Base-by-base conservation (phyloP, 2,329 filamentous ascomycete genomes). In the Clonostachys rhizophaga region DNA sequence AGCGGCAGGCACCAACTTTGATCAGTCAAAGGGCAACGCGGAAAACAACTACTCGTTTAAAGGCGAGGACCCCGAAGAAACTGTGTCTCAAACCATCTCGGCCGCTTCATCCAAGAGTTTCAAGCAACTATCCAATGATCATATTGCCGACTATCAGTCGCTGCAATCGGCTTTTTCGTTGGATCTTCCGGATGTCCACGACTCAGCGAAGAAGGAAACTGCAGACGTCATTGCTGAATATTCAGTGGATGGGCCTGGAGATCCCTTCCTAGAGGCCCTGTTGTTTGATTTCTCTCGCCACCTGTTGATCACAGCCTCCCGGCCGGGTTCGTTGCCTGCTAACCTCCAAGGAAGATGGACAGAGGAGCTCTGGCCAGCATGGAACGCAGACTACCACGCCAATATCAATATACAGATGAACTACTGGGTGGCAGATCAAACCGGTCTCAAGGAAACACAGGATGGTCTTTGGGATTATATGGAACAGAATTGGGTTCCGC, bases 371-470 rank as follows among this genome's bases (percentile, higher is more conserved):
- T 59, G 49, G 47, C 52, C 62, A 17, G 51, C 56, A 24, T 54
- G 79, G 79, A 68, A 70, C 12, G 71, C 66, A 3, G 78, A 83
- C 52, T 83, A 81, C 47, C 78, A 81, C 45, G 66, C 71, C 37
- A 78, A 83, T 50, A 81, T 83, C 54, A 83, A 83, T 48, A 48
- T 82, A 1, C 76, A 83, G 52, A 83, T 82, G 79, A 83, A 82
- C 49, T 72, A 82, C 53, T 83, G 79, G 79, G 65, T 63, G 2
- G 70, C 72, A 3, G 76, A 80, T 34, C 69, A 77, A 45, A 78
- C 75, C 0, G 77, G 76, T 0, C 60, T 81, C 0, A 68, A 66
- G 0, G 61, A 61, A 3, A 65, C 76, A 1, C 68, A 76, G 42
- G 56, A 60, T 0, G 68, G 73, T 0, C 58, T 79, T 0, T 82